Evolutionary conservation across 441 rosid genomes (phyloP).

Genomic region (Pelargonium australe): DNA sequence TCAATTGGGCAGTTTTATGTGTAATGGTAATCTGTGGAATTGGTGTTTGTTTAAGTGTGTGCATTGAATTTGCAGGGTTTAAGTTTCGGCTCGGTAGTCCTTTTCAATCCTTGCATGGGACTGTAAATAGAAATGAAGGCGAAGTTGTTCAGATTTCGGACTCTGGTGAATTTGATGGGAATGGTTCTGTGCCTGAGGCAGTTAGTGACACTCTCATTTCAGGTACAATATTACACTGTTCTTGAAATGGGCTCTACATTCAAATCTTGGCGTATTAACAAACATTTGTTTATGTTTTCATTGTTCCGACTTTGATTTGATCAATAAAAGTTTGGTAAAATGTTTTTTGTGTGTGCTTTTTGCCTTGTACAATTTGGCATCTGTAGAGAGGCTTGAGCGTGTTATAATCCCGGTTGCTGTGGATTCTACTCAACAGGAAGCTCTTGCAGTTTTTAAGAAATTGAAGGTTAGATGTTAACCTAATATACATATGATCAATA

Average conservation of each 20-base stretch:
- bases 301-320: not conserved
- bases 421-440: conserved; percentile 77
- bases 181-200: conserved; percentile 25
- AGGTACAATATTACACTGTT: conserved; percentile 23
- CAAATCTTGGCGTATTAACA: not conserved
- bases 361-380: conserved; percentile 22
- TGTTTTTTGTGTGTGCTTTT: conserved; percentile 6
- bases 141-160: conserved; percentile 13
- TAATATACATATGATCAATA: not conserved
- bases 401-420: conserved; percentile 32
- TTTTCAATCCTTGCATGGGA: conserved; percentile 20
- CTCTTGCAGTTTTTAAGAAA: conserved; percentile 57
- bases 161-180: conserved; percentile 25
- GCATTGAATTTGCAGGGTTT: conserved; percentile 44
- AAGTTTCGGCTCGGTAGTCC: conserved; percentile 32
- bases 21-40: not conserved
- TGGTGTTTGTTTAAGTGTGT: conserved; percentile 12
- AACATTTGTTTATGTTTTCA: not conserved
- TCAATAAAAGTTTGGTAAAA: not conserved
- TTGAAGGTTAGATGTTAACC: conserved; percentile 49
- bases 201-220: conserved; percentile 23
- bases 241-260: not conserved
- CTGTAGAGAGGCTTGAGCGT: conserved; percentile 29
- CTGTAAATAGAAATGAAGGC: conserved; percentile 24
- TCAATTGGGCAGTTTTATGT: not conserved